phyloP scores from a whole-genome alignment of 2,329 filamentous ascomycete genomes.

The Canariomyces notabilis region DNA sequence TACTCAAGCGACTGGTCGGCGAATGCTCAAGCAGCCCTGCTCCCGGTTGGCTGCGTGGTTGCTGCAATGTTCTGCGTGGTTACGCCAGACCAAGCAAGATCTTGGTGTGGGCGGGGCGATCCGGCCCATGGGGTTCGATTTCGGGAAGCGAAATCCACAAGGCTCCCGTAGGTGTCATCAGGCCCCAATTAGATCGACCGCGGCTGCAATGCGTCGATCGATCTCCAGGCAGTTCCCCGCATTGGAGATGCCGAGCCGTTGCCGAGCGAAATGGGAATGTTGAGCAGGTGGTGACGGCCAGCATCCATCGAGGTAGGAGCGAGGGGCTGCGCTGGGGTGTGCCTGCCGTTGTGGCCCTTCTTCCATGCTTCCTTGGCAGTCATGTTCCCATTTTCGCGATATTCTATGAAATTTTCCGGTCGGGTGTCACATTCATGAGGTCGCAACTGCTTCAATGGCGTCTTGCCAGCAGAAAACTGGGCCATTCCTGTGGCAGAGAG shows the following conservation, averaged over 20 bases:
- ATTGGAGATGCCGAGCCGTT: constrained; percentile 10
- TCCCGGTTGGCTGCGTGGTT: constrained; percentile 16
- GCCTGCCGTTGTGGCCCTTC: too few relatives aligned
- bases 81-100: constrained; percentile 20
- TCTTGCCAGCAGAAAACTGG: constrained; percentile 1
- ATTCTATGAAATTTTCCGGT: too few relatives aligned
- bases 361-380: too few relatives aligned
- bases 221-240: background rate
- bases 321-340: too few relatives aligned
- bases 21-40: constrained; percentile 6
- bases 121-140: constrained; percentile 22
- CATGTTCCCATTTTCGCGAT: too few relatives aligned
- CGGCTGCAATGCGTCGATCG: constrained; percentile 8
- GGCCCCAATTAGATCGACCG: constrained; percentile 8
- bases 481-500: too few relatives aligned
- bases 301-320: too few relatives aligned
- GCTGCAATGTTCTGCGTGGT: constrained; percentile 2
- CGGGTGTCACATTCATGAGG: too few relatives aligned
- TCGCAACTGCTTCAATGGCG: background rate
- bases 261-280: too few relatives aligned
- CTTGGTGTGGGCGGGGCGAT: constrained; percentile 21
- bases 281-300: too few relatives aligned
- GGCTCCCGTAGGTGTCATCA: background rate
- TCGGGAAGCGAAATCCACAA: constrained; percentile 6
- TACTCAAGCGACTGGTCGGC: constrained; percentile 5